Evolutionary conservation across 2,329 filamentous ascomycete genomes (phyloP), one percentile per base, ranked within the genome.

Genomic region (Anthostomella pinea): DNA sequence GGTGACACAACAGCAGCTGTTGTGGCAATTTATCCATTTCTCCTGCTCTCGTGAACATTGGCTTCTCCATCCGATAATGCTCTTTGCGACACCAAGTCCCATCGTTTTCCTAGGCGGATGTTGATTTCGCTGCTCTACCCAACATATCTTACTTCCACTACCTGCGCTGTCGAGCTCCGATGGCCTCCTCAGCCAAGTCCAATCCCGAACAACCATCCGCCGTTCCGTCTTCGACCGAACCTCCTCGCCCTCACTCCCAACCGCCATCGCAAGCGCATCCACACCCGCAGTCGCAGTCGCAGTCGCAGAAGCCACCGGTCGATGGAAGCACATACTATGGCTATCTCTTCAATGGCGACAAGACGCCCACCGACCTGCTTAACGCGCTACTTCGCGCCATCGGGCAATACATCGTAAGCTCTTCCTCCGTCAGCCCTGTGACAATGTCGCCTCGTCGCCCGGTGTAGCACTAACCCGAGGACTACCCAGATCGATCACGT

Each of bases 331-430:
- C 54, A 32, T 74, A 68, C 49, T 87, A 86, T 65, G 77, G 77
- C 31, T 81, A 83, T 58, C 70, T 90, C 53, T 86, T 85, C 54
- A 74, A 80, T 47, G 63, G 68, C 22, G 72, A 85, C 59, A 87
- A 87, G 61, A 76, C 74, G 30, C 79, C 85, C 5, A 82, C 83
- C 4, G 74, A 75, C 34, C 60, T 82, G 28, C 72, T 90, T 18
- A 75, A 85, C 59, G 79, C 81, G 36, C 68, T 90, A 20, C 70
- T 88, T 46, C 66, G 79, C 50, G 80, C 82, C 20, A 79, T 90
- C 49, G 83, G 78, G 28, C 71, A 74, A 39, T 67, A 86, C 53
- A 85, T 89, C 58, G 85, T 90, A 72, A 64, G 81, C 16, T 24
- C 33, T 30, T 16, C 16, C 11, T 23, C 14, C 29, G 8, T 28